Conservation (phyloP, 78 protist genomes). For the Protostelium mycophagum region DNA sequence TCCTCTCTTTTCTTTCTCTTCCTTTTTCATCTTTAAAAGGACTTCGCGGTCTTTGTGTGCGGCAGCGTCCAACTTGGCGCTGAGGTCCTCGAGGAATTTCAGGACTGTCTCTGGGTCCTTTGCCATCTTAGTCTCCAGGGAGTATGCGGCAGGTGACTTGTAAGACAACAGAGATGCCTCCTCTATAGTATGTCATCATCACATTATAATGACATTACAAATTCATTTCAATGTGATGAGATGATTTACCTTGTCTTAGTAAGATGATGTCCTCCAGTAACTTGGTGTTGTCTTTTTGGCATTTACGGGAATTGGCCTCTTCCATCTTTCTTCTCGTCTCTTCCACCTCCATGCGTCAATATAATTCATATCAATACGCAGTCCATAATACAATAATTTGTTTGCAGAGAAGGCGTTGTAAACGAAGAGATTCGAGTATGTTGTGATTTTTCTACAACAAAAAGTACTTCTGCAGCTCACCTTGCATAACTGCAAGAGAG, state of each 20-base stretch:
- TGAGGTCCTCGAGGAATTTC: not conserved
- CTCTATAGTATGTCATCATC: not conserved
- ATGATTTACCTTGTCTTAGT: conserved; percentile 2
- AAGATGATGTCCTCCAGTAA: conserved; percentile 9
- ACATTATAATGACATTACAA: not conserved
- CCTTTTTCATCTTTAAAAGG: conserved; percentile 17
- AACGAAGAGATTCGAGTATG: no score
- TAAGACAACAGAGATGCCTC: conserved; percentile 20
- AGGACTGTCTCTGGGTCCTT: conserved; percentile 8
- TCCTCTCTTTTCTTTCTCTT: conserved; percentile 15
- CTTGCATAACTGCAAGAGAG: conserved; percentile 43
- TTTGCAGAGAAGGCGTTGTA: no score
- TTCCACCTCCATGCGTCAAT: no score
- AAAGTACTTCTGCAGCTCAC: no score
- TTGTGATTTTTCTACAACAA: no score
- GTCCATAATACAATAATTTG: no score
- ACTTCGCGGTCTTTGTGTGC: conserved; percentile 7
- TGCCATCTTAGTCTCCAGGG: conserved; percentile 13
- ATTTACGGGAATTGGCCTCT: conserved; percentile 20
- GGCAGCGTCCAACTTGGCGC: not conserved
- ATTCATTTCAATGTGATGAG: not conserved
- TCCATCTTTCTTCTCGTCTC: conserved; percentile 47
- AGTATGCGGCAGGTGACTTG: conserved; percentile 15
- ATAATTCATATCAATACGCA: no score
- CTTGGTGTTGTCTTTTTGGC: conserved; percentile 21